A percentile compares a stretch with the other conserved stretches of the same genome.
Evolutionary conservation across 2,329 filamentous ascomycete species (phyloP).

Genomic region (Mollisiaceae sp.): DNA sequence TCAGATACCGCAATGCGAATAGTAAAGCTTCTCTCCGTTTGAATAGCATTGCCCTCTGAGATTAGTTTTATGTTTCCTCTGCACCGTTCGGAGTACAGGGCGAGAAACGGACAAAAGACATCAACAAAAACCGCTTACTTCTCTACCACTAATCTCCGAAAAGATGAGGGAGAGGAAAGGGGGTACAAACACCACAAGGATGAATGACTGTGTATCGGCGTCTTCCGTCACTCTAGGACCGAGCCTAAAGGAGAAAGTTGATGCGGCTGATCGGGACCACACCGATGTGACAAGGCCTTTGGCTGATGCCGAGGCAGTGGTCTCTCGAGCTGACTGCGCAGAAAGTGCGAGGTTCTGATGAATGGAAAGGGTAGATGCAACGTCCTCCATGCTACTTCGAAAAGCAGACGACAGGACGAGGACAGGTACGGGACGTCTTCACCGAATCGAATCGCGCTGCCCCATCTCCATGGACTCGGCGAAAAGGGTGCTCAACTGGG

Average conservation of each 20-base stretch:
- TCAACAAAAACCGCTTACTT: slow-evolving; percentile 88
- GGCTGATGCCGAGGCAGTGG: slow-evolving; percentile 59
- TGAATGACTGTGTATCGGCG: slow-evolving; percentile 41
- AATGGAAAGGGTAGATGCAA: slow-evolving; percentile 50
- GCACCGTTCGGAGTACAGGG: slow-evolving; percentile 62
- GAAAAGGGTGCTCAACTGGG: slow-evolving; percentile 24
- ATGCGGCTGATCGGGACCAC: slow-evolving; percentile 68
- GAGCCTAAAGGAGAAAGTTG: slow-evolving; percentile 61
- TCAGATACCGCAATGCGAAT: slow-evolving; percentile 36
- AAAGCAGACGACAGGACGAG: slow-evolving; percentile 41
- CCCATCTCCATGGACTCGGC: slow-evolving; percentile 37
- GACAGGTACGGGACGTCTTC: slow-evolving; percentile 55
- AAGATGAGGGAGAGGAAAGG: slow-evolving; percentile 41
- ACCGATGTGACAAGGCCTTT: slow-evolving; percentile 51
- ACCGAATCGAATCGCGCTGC: slow-evolving; percentile 35
- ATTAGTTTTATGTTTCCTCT: slow-evolving; percentile 95
- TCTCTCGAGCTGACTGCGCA: slow-evolving; percentile 49
- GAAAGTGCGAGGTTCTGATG: slow-evolving; percentile 37
- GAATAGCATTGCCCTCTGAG: slow-evolving; percentile 83
- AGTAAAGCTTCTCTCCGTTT: slow-evolving; percentile 69
- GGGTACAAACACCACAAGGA: slow-evolving; percentile 35
- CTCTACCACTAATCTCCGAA: slow-evolving; percentile 51
- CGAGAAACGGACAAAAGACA: slow-evolving; percentile 88
- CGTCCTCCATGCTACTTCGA: slow-evolving; percentile 42
- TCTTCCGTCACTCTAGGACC: slow-evolving; percentile 41